Evolutionary conservation across 306 rosid species (phyloP), one percentile per base, ranked within the genome.

Genomic region (Canavalia gladiata): DNA sequence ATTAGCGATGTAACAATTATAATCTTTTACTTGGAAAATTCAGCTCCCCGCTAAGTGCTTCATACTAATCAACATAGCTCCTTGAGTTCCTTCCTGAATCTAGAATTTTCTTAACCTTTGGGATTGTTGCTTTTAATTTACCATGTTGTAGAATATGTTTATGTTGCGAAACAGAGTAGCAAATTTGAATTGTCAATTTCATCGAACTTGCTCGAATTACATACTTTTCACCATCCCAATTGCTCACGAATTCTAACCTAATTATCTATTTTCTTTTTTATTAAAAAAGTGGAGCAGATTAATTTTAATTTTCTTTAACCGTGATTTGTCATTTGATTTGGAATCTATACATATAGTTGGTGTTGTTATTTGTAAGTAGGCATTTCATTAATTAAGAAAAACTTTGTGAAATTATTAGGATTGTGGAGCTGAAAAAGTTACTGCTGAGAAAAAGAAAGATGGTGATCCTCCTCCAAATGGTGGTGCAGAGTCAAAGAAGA

Each of bases 351-450:
- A 12, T 35, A 39, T 50, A 34, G 52, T 5, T 68, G 47, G 39
- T 4, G 41, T 25, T 41, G 8, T 42, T 55, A 56, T 39, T 69
- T 73, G 13, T 49, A 42, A 33, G 46, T 28, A 6, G 52, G 39
- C 28, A 50, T 57, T 39, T 70, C 33, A 58, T 63, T 79, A 39
- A 87, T 41, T 60, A 82, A 54, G 37, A 63, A 68, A 37, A 86
- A 34, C 54, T 65, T 45, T 74, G 28, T 81, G 67, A 77, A 72
- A 84, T 66, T 85, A 80, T 69, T 90, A 95, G 97, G 92, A 89
- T 79, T 58, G 81, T 39, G 55, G 13, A 33, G 82, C 51, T 59
- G 82, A 62, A 77, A 60, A 82, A 55, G 87, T 64, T 74, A 42
- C 76, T 18, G 86, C 76, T 18, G 86, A 84, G 78, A 75, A 77